phyloP scores from a whole-genome alignment of 176 grass and related monocot species.

The Echinochloa phyllopogon region DNA sequence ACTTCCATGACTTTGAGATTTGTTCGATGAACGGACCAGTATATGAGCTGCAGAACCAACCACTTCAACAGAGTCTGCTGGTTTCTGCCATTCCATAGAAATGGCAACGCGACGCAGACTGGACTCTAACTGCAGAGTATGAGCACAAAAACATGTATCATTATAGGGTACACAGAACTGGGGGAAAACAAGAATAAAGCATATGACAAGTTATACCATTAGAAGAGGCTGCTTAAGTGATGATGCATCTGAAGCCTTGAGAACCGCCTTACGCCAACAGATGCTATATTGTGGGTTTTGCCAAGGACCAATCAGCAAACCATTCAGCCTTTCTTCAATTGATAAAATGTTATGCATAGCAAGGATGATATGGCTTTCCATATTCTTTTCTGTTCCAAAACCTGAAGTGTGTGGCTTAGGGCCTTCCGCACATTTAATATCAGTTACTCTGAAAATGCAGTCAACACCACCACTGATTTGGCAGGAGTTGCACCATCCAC shows the following conservation, averaged over 20 bases:
- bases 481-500: conserved; percentile 94
- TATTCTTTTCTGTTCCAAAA: conserved; percentile 58
- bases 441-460: conserved; percentile 72
- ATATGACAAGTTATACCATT: conserved; percentile 51
- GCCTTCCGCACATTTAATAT: conserved; percentile 53
- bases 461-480: conserved; percentile 65
- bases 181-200: conserved; percentile 13
- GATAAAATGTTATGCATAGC: conserved; percentile 67
- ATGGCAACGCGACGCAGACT: conserved; percentile 76
- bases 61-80: conserved; percentile 80
- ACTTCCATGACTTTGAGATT: conserved; percentile 47
- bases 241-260: conserved; percentile 68
- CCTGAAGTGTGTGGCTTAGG: conserved; percentile 30
- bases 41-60: conserved; percentile 89
- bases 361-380: conserved; percentile 68
- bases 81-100: conserved; percentile 79
- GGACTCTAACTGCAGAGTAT: conserved; percentile 77
- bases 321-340: conserved; percentile 79
- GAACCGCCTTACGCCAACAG: conserved; percentile 72
- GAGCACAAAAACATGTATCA: conserved; percentile 25
- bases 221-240: conserved; percentile 83
- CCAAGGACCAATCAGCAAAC: conserved; percentile 91
- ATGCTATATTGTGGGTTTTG: conserved; percentile 80
- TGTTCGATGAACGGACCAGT: conserved; percentile 63
- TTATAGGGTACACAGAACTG: conserved; percentile 25